Evolutionary conservation across 371 early-diverging fungal genomes (phyloP), one percentile per base, ranked within the genome.

Genomic region (Rhizopus sp.): DNA sequence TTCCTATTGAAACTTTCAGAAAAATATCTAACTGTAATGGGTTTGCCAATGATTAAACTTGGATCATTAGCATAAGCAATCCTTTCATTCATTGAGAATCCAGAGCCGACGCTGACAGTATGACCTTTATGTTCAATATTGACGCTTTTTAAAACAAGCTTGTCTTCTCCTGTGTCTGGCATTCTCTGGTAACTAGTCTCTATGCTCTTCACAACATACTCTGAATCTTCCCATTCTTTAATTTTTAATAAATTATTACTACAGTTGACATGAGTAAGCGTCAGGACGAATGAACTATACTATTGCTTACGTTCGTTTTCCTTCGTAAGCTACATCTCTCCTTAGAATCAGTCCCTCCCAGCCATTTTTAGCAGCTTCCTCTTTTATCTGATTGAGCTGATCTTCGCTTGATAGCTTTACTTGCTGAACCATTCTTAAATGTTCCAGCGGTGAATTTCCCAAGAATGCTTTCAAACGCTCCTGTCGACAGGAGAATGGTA

Each of bases 331-430:
- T 1, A 62, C 57, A 63, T 86, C 69, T 54, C 66, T 71, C n/a
- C 85, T 69, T 15, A 86, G 17, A 34, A 86, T 78, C 7, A 86
- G 50, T 0, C 86, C 86, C 53, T 86, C 86, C 86, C 86, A 86
- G 3, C 76, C 82, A 37, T 53, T 61, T 31, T 64, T 38, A 8
- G 69, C 40, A 0, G 78, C 68, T 12, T 53, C 41, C 8, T 53
- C 40, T 7, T 76, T 69, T 55, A 78, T 53, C 3, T 47, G n/a
- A 8, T 64, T 47, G 17, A 83, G 51, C 10, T 77, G 70, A 0
- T 69, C 59, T 15, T 45, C 38, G 8, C 54, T 61, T 30, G 49
- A 42, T 23, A 81, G 45, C n/a, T 50, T 58, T 10, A 32, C 59
- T 44, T 85, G 84, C 0, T 60, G 15, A 13, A 84, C 69, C 8